Percentiles rank a stretch among this genome's conserved stretches.
These are phyloP conservation scores for Kluyveromyces sp. DNA, from an alignment of 1,139 yeast species.

Conservation along the genomic window DNA sequence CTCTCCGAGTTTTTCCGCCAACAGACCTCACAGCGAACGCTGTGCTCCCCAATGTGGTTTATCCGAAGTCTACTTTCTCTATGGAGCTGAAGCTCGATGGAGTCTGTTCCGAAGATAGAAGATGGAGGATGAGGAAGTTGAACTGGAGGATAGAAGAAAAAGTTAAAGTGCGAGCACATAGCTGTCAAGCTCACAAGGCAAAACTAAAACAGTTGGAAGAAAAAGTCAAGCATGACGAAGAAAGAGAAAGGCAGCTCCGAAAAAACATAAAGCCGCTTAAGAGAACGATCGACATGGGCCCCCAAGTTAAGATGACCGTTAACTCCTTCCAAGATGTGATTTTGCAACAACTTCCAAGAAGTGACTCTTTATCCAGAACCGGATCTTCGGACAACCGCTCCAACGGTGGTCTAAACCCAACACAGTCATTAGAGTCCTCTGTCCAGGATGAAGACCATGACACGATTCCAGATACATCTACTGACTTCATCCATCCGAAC, in stretches of 20 bases:
- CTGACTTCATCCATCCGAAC: constrained; percentile 33
- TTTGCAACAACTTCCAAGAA: not conserved
- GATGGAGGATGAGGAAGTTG: constrained; percentile 91
- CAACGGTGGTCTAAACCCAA: not conserved
- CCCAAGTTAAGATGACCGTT: constrained; percentile 32
- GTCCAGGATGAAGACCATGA: constrained; percentile 17
- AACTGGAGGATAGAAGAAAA: constrained; percentile 89
- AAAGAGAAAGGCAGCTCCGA: constrained; percentile 17
- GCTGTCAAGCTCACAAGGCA: constrained; percentile 49
- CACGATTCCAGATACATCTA: constrained; percentile 15
- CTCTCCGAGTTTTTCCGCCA: constrained; percentile 90
- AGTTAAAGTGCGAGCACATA: constrained; percentile 49
- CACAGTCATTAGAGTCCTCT: not conserved
- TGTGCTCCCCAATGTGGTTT: constrained; percentile 77
- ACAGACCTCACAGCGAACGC: constrained; percentile 85
- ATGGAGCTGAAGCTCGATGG: constrained; percentile 80
- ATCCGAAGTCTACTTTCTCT: constrained; percentile 81
- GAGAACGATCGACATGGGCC: constrained; percentile 36
- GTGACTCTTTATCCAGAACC: not conserved
- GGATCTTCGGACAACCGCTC: not conserved
- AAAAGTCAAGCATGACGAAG: constrained; percentile 34
- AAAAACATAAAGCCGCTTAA: constrained; percentile 29
- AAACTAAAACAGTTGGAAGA: constrained; percentile 46
- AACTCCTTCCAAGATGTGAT: constrained; percentile 14
- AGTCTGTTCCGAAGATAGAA: constrained; percentile 50